Conservation (phyloP, 2,329 filamentous ascomycete species). For the Dryadomyces quercus-mongolicae region DNA sequence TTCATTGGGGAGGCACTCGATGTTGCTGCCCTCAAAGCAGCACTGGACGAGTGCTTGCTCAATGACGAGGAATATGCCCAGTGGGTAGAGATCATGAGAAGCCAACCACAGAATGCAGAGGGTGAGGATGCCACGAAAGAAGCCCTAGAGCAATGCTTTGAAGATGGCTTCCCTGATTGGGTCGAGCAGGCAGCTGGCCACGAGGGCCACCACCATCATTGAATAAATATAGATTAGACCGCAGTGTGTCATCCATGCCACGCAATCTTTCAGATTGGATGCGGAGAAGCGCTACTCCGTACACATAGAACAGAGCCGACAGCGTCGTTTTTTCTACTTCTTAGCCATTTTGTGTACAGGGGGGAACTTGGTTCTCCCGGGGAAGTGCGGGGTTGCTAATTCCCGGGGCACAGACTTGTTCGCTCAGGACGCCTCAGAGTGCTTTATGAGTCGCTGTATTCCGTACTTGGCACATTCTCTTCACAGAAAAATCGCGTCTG, state of each 20-base stretch:
- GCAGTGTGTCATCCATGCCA: no score
- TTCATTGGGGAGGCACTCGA: constrained; percentile 60
- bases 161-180: constrained; percentile 13
- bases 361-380: neutral
- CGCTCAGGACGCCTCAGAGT: no score
- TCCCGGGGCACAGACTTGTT: no score
- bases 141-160: constrained; percentile 7
- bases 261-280: no score
- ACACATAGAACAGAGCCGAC: no score
- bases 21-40: constrained; percentile 31
- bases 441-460: no score
- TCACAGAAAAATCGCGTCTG: no score
- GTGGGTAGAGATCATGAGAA: constrained; percentile 16
- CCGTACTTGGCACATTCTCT: no score
- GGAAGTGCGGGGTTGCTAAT: neutral
- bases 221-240: neutral
- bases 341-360: neutral
- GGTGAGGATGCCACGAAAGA: neutral
- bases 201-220: neutral
- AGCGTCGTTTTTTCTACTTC: neutral
- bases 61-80: constrained; percentile 43
- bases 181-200: constrained; percentile 1
- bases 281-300: no score
- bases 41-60: constrained; percentile 50
- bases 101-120: neutral